Base-by-base conservation (phyloP, 2,329 filamentous ascomycete species). In the Coccinonectria pachysandricola region DNA sequence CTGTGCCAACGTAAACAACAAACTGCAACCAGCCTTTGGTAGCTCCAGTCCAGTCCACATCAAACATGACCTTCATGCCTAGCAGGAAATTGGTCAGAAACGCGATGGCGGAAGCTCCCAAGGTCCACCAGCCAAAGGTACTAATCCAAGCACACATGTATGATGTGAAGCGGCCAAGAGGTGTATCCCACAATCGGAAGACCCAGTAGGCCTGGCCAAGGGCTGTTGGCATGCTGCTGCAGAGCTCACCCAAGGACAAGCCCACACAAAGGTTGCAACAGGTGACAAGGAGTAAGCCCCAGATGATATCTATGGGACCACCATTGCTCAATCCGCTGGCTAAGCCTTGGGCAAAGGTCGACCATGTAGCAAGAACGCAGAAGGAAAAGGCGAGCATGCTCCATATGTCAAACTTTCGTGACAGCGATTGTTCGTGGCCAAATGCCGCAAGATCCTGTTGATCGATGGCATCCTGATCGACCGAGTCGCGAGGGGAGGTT, bases 71-170 rank as follows among this genome's bases (percentile, higher is more conserved):
- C 46, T 68, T 69, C 54, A 72, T 65, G 3, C 63, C 60, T n/a
- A 68, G 48, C 29, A 70, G 46, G 35, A 73, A 70, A 30, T 70
- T 56, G 3, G 67, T 62, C 65, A 73, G 71, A 36, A 73, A 72
- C 4, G 66, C 68, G 12, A 64, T 56, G 35, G 68, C 62, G 3
- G 65, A 70, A 0, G 68, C 69, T 0, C 64, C 64, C 32, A 73
- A 48, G 1, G 66, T 64, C 65, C 66, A 71, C 69, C 69, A 73
- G 8, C 68, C 68, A 36, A 73, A 71, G 0, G 60, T 67, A 39
- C 71, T 73, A 40, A 72, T 68, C 60, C 66, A 72, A 1, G 68
- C 69, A 28, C 65, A 70, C 50, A 73, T 56, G 40, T 73, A 73
- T 3, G 64, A 67, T 5, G 53, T 43, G 28, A 70, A 66, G 2